Evolutionary conservation across 2,329 filamentous ascomycete genomes (phyloP).

Genomic region (Venturiaceae sp.): DNA sequence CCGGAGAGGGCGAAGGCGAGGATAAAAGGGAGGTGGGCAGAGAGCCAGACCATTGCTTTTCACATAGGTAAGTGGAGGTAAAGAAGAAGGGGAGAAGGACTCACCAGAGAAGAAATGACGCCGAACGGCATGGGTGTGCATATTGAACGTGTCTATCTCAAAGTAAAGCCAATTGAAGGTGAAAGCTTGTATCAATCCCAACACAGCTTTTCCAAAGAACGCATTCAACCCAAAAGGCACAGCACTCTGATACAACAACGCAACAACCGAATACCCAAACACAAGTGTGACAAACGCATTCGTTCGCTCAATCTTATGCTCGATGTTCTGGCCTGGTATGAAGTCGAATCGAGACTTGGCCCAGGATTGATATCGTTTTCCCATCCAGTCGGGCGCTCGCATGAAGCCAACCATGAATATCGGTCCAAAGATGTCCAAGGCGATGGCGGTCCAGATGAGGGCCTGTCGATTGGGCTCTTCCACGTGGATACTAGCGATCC

Average conservation of each 20-base stretch:
- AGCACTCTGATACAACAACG: constrained; percentile 49
- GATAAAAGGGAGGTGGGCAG: constrained; percentile 51
- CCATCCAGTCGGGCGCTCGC: constrained; percentile 15
- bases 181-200: constrained; percentile 49
- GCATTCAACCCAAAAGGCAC: constrained; percentile 43
- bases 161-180: constrained; percentile 56
- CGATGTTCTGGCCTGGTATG: constrained; percentile 53
- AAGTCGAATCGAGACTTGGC: constrained; percentile 42
- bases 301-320: constrained; percentile 55
- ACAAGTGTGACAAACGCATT: constrained; percentile 56
- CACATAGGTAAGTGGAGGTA: neutral
- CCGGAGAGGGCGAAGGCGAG: constrained; percentile 53
- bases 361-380: constrained; percentile 12
- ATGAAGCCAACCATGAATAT: constrained; percentile 31
- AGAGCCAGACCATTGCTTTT: constrained; percentile 43
- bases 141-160: constrained; percentile 48
- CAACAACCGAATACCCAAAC: constrained; percentile 55
- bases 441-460: constrained; percentile 47
- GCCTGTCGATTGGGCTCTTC: constrained; percentile 44
- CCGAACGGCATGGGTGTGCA: constrained; percentile 52
- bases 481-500: constrained; percentile 51
- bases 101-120: constrained; percentile 35
- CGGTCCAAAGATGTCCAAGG: constrained; percentile 42
- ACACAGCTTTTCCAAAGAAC: constrained; percentile 52
- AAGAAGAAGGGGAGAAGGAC: constrained; percentile 7